Percentiles rank a stretch among this genome's conserved stretches.
Evolutionary conservation across 1,139 yeast genomes (phyloP).

Genomic region (Torulaspora globosa): DNA sequence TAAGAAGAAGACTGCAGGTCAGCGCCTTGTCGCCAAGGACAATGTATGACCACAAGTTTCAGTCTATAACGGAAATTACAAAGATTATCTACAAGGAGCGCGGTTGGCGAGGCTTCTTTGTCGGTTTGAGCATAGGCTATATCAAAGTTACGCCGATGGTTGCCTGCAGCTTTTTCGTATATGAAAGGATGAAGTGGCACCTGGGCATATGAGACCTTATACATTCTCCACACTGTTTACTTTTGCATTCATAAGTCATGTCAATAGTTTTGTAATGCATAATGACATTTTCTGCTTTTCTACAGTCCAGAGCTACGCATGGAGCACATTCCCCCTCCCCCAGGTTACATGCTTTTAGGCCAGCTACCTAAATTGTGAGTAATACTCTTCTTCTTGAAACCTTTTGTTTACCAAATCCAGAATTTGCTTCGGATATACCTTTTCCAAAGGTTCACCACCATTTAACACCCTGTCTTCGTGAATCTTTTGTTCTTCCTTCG

Average conservation of each 20-base stretch:
- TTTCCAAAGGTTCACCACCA: slow-evolving; percentile 58
- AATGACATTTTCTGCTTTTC: not conserved
- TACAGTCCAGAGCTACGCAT: no score
- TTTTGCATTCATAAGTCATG: slow-evolving; percentile 1
- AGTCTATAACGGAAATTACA: slow-evolving; percentile 44
- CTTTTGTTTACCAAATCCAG: slow-evolving; percentile 57
- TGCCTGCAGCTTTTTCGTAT: slow-evolving; percentile 91
- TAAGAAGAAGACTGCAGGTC: slow-evolving; percentile 93
- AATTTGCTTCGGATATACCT: slow-evolving; percentile 62
- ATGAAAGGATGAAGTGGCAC: slow-evolving; percentile 73
- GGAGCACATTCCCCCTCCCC: no score
- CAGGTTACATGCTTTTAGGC: not conserved
- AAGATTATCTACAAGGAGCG: slow-evolving; percentile 55
- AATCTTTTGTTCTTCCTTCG: slow-evolving; percentile 75
- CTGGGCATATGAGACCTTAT: slow-evolving; percentile 49
- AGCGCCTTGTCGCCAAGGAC: slow-evolving; percentile 63
- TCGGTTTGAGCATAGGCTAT: slow-evolving; percentile 92
- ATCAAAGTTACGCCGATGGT: slow-evolving; percentile 95
- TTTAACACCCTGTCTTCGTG: slow-evolving; percentile 73
- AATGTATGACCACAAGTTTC: slow-evolving; percentile 43
- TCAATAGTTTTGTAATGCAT: slow-evolving; percentile 8
- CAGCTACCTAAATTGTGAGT: slow-evolving; percentile 49
- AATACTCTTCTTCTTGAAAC: slow-evolving; percentile 70
- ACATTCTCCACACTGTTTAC: not conserved
- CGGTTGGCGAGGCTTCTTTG: slow-evolving; percentile 84